Evolutionary conservation across 805 yeast species (phyloP).

Genomic region (Candida sakaeoensis): DNA sequence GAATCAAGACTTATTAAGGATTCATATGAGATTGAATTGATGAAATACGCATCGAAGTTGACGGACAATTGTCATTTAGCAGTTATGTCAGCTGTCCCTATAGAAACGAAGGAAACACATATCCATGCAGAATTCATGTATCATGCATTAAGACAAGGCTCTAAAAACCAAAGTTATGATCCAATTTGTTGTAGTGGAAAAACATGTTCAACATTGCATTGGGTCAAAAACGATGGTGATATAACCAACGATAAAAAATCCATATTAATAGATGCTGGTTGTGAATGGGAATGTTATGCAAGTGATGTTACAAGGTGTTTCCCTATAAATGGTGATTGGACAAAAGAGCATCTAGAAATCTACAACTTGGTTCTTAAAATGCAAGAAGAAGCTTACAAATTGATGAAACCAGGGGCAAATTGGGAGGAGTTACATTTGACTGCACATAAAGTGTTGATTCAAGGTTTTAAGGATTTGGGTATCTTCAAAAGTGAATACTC

Average conservation of each 20-base stretch:
- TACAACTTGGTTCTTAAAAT: constrained; percentile 77
- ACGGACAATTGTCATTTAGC: constrained; percentile 87
- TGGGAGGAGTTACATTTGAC: constrained; percentile 86
- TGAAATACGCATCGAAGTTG: constrained; percentile 78
- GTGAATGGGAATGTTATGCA: constrained; percentile 93
- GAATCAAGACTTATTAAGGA: constrained; percentile 87
- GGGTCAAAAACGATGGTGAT: constrained; percentile 69
- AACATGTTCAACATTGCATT: constrained; percentile 86
- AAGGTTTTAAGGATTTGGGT: constrained; percentile 68
- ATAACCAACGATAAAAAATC: constrained; percentile 52
- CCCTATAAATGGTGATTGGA: constrained; percentile 89
- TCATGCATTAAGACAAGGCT: constrained; percentile 91
- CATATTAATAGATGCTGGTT: constrained; percentile 91
- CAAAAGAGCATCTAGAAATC: constrained; percentile 78
- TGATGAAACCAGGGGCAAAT: constrained; percentile 71
- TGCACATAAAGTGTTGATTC: constrained; percentile 76
- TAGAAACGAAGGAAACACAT: constrained; percentile 84
- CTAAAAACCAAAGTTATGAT: constrained; percentile 84
- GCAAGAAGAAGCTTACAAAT: constrained; percentile 71
- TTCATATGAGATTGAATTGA: constrained; percentile 67
- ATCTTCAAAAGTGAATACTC: constrained; percentile 57
- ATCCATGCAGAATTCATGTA: constrained; percentile 94
- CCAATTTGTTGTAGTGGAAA: constrained; percentile 96
- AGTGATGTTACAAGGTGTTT: constrained; percentile 93
- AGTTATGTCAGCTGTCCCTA: constrained; percentile 89